These are phyloP conservation scores for Triadica sebifera DNA, from an alignment of 345 rosid species.

Conservation along the genomic window DNA sequence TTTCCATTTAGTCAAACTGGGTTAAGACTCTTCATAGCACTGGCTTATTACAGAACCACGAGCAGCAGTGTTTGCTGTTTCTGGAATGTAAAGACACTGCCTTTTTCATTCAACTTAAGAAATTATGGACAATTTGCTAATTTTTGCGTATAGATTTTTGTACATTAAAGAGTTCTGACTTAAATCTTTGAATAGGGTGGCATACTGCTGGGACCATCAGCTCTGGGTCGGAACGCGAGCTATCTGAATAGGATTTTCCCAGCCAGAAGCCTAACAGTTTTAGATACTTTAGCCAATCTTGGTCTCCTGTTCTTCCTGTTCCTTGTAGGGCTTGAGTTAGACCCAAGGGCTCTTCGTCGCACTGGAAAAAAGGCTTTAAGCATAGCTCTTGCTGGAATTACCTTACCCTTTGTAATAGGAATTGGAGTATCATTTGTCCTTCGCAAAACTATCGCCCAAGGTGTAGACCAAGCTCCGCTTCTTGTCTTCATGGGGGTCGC, in stretches of 20 bases:
- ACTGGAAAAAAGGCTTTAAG: conserved; percentile 56
- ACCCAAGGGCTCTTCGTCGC: conserved; percentile 46
- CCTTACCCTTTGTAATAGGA: conserved; percentile 58
- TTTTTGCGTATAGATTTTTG: no score
- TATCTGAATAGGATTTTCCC: conserved; percentile 54
- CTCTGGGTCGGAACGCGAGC: conserved; percentile 52
- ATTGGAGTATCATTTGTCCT: conserved; percentile 60
- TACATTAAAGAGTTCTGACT: not conserved
- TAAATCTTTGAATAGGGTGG: conserved; percentile 52
- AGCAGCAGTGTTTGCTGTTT: not conserved
- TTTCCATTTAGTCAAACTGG: no score
- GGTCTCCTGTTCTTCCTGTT: conserved; percentile 81
- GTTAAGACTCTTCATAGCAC: not conserved
- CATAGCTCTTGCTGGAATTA: conserved; percentile 68
- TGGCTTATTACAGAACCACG: not conserved
- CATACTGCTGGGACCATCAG: conserved; percentile 72
- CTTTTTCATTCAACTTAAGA: not conserved
- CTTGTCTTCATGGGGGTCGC: conserved; percentile 90
- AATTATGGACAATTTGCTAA: no score
- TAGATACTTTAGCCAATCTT: conserved; percentile 73
- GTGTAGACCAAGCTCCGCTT: conserved; percentile 44
- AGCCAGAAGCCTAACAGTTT: conserved; percentile 51
- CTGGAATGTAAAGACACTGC: not conserved
- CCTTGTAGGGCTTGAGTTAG: conserved; percentile 68
- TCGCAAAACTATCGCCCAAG: conserved; percentile 38